Evolutionary conservation across 108 stramenopile species (phyloP), one percentile per base, ranked within the genome.

Genomic region (Fistulifera solaris): DNA sequence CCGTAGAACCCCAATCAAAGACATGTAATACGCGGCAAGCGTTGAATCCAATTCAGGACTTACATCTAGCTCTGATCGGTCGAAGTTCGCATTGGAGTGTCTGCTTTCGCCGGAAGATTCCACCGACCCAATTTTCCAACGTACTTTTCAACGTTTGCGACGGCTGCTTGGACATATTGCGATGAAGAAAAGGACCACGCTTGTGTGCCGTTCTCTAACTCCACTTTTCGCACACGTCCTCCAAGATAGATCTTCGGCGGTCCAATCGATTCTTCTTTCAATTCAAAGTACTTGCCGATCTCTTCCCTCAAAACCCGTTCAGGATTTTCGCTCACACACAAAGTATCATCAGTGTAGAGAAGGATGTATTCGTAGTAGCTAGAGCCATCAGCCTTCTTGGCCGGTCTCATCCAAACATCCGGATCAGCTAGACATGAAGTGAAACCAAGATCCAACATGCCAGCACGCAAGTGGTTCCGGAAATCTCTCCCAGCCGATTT

Each of bases 161-260:
- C 72, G 1, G 77, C 72, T 0, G n/a, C 62, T 31, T 61, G 61
- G 1, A 51, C 50, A 22, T 51, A 51, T 8, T 51, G 15, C 4
- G 21, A n/a, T 27, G 50, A 51, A 6, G 21, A 68, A 25, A 76
- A 64, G 12, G 72, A 42, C 79, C 79, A 80, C 2, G 58, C 61
- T 12, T 59, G 0, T 0, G 38, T 22, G 0, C 70, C 67, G 59
- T 76, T 81, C 8, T 16, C 26, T 12, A 76, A 45, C 11, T 13
- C 44, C 8, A 74, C 62, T 43, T 65, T 41, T 10, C 58, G 39
- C 0, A 76, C 23, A 27, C 5, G 17, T 5, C 26, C 26, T 2
- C 79, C 79, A 11, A 80, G 59, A 40, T 80, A 73, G 4, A 67
- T 52, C 0, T 57, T n/a, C 10, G 75, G 79, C 1, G 26, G 27